phyloP scores from a whole-genome alignment of 257 asterid genomes.

The Avicennia marina region DNA sequence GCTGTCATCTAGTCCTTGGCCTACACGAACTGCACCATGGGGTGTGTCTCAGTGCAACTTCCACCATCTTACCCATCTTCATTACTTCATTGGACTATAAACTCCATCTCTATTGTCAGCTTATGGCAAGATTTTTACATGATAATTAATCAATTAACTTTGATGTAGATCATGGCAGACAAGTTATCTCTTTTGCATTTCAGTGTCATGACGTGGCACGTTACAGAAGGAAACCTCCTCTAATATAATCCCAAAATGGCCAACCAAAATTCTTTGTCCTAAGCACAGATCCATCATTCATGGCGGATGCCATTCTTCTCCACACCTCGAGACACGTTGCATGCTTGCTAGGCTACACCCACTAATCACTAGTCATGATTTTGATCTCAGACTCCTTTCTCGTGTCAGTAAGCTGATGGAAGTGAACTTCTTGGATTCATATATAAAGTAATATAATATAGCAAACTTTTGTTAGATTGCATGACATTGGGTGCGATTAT shows the following conservation, averaged over 20 bases:
- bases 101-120: not conserved
- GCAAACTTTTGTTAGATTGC: too few species aligned
- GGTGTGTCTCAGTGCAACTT: not conserved
- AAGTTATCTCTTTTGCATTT: constrained; percentile 7
- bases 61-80: not conserved
- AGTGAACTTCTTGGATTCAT: too few species aligned
- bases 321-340: not conserved
- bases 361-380: not conserved
- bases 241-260: not conserved
- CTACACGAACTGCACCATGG: constrained; percentile 3
- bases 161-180: constrained; percentile 30
- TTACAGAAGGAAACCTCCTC: not conserved
- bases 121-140: not conserved
- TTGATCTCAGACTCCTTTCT: not conserved
- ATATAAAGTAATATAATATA: too few species aligned
- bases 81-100: constrained; percentile 1
- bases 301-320: too few species aligned
- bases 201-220: constrained; percentile 14
- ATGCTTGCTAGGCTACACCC: not conserved
- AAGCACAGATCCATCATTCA: too few species aligned
- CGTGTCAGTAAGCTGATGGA: too few species aligned
- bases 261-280: too few species aligned
- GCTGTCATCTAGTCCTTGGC: constrained; percentile 18
- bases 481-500: too few species aligned
- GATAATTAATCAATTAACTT: too few species aligned